Evolutionary conservation across 139 green algal genomes (phyloP).

Genomic region (Chlamydomonas incerta): DNA sequence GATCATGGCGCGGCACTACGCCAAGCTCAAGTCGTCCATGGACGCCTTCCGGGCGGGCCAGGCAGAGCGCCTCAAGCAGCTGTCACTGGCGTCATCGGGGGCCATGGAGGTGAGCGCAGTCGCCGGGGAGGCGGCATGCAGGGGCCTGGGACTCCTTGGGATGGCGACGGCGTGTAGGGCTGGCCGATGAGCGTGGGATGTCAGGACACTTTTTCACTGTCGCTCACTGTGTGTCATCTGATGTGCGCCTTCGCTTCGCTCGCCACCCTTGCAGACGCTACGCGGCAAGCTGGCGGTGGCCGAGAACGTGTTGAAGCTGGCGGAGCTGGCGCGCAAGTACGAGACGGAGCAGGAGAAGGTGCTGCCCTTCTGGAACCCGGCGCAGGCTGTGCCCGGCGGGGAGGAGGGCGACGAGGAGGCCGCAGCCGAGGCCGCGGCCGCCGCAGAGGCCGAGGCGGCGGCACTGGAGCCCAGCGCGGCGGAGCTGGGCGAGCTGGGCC

Average conservation of each 20-base stretch:
- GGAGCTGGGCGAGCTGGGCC: constrained; percentile 30
- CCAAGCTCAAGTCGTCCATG: constrained; percentile 74
- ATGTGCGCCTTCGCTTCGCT: no score
- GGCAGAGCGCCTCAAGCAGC: constrained; percentile 70
- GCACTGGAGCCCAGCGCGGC: not conserved
- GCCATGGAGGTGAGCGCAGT: constrained; percentile 52
- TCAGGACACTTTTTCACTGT: no score
- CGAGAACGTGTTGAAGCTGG: constrained; percentile 83
- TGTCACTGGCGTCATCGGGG: constrained; percentile 60
- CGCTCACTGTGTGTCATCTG: no score
- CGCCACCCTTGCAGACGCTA: not conserved
- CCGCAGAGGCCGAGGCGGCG: not conserved
- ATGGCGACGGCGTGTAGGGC: no score
- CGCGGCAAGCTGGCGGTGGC: constrained; percentile 47
- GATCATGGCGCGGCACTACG: constrained; percentile 85
- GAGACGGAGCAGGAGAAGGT: constrained; percentile 88
- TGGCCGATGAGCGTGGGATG: no score
- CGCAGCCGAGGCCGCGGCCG: not conserved
- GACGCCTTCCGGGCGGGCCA: constrained; percentile 68
- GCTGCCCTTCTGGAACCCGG: constrained; percentile 69
- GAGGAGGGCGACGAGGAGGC: not conserved
- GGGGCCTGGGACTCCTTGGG: not conserved
- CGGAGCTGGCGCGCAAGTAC: constrained; percentile 81
- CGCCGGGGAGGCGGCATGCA: constrained; percentile 39
- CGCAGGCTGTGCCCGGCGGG: constrained; percentile 48